phyloP scores from a whole-genome alignment of 2,329 filamentous ascomycete species.

The Curvularia spicifera region DNA sequence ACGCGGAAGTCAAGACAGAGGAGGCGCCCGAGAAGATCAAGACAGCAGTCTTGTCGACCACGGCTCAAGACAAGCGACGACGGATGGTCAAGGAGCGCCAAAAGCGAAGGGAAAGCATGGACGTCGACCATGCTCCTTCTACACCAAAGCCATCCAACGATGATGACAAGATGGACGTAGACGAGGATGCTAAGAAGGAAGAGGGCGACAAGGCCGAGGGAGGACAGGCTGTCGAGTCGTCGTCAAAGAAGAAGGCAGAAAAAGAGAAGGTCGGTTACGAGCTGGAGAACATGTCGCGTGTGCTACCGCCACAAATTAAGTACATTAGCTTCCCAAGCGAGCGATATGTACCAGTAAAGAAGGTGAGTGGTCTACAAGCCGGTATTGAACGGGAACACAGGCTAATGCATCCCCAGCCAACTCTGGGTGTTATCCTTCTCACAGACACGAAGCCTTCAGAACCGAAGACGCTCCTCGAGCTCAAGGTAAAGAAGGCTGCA shows the following conservation, averaged over 20 bases:
- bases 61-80: slow-evolving; percentile 92
- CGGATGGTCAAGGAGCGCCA: slow-evolving; percentile 94
- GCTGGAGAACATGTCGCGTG: slow-evolving; percentile 94
- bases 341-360: slow-evolving; percentile 90
- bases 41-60: slow-evolving; percentile 94
- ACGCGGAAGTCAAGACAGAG: slow-evolving; percentile 93
- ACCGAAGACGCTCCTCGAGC: slow-evolving; percentile 80
- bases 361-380: slow-evolving; percentile 61
- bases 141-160: slow-evolving; percentile 70
- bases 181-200: slow-evolving; percentile 56
- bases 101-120: slow-evolving; percentile 91
- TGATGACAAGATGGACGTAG: slow-evolving; percentile 84
- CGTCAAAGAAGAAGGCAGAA: slow-evolving; percentile 85
- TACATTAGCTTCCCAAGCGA: slow-evolving; percentile 91
- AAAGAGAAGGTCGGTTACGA: slow-evolving; percentile 98
- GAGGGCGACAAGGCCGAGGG: slow-evolving; percentile 60
- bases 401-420: slow-evolving; percentile 66
- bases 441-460: slow-evolving; percentile 82
- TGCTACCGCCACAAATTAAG: slow-evolving; percentile 90
- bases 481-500: slow-evolving; percentile 83
- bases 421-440: slow-evolving; percentile 90
- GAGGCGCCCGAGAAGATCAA: slow-evolving; percentile 93
- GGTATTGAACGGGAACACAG: not conserved
- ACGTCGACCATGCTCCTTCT: slow-evolving; percentile 80
- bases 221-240: slow-evolving; percentile 59